Base-by-base conservation (phyloP, 2,329 filamentous ascomycete species). In the Cryphonectria radicalis region DNA sequence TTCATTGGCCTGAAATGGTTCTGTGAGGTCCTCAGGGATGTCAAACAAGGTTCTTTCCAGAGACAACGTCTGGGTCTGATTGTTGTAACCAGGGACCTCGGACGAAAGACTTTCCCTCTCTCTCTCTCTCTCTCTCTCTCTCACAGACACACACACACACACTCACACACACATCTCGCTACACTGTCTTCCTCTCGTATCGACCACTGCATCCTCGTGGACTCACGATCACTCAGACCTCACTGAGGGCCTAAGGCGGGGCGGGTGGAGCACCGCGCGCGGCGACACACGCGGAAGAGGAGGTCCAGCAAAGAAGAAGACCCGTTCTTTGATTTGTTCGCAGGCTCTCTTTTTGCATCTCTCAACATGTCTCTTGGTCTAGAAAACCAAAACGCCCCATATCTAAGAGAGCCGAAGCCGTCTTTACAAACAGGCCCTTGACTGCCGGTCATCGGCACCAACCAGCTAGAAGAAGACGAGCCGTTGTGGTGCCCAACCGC, bases 41-140 rank as follows among this genome's bases (percentile, higher is more conserved):
- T 35, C n/a, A 28, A 28, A 53, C 63, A 66, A 53, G 63, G 63
- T 66, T 53, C 63, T 66, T 66, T 22, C 19, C 40, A 46, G 62
- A 64, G 28, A 60, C 57, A 37, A n/a, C 59, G 59, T 40, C 35
- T 40, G 59, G 59, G 59, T 37, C 35, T n/a, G 7, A 4, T 5
- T 19, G 14, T 19, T n/a, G 19, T 35, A 10, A n/a, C 11, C 5
- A 40, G 59, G 17, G 6, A 62, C 8, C 17, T 22, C 59, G 7
- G 32, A n/a, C 13, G 35, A 62, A 35, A 50, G 7, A n/a, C 6
- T 7, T 7, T 22, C 17, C 17, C 7, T 8, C 22, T n/a, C 22
- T 22, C 7, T n/a, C 57, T 60, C 7, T 8, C 22, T n/a, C 22
- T 22, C 7, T n/a, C 57, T 60, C 19, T 60, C 3, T 4, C 3